phyloP scores from a whole-genome alignment of 306 rosid species.

The Cucurbita maxima region DNA sequence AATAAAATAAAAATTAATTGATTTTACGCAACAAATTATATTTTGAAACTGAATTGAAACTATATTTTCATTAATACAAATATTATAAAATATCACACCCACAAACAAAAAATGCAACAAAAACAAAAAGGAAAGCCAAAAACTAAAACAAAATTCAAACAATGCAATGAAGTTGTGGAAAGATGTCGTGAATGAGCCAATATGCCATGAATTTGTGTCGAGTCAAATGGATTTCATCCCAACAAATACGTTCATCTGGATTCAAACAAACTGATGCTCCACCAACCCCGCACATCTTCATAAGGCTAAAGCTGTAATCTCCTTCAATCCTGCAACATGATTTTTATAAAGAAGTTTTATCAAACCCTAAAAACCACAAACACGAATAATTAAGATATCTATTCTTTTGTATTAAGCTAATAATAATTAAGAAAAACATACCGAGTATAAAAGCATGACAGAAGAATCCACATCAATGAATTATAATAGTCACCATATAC shows the following conservation, averaged over 20 bases:
- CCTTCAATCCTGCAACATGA: conserved; percentile 15
- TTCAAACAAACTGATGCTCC: conserved; percentile 3
- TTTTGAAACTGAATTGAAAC: too few species aligned
- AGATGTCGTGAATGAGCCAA: conserved; percentile 9
- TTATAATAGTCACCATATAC: conserved; percentile 13
- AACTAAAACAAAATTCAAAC: neutral
- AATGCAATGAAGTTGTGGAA: neutral
- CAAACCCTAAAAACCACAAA: neutral
- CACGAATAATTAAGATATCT: too few species aligned
- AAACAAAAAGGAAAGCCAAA: too few species aligned
- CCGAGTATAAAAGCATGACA: neutral
- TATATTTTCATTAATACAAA: too few species aligned
- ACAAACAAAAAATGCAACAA: neutral
- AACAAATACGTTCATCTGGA: neutral
- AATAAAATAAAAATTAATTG: too few species aligned
- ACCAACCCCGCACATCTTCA: neutral
- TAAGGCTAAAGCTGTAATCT: neutral
- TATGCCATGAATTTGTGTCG: neutral
- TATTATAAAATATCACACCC: neutral
- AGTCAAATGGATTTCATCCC: conserved; percentile 15
- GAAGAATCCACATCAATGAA: conserved; percentile 6
- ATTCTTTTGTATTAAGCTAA: too few species aligned
- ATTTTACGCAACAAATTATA: too few species aligned
- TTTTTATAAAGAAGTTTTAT: conserved; percentile 5
- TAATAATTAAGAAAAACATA: neutral